Evolutionary conservation across 768 basidiomycete genomes (phyloP).

Genomic region (Mycena leptocephala): DNA sequence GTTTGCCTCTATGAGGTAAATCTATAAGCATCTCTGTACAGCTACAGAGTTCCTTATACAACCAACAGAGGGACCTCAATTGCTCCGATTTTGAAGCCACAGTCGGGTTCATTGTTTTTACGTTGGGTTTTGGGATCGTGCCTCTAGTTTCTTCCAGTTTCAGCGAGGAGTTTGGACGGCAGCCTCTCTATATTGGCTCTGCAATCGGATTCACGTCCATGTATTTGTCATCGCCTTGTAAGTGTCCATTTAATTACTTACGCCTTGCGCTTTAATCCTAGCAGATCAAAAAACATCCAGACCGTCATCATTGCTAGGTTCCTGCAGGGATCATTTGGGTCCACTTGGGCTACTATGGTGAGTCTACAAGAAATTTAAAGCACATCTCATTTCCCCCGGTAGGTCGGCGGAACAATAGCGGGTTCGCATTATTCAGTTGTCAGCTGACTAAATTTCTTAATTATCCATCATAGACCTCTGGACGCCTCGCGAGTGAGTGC

Average conservation of each 20-base stretch:
- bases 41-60: conserved; percentile 44
- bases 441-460: background rate
- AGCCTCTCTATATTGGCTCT: conserved; percentile 71
- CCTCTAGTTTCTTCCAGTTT: conserved; percentile 80
- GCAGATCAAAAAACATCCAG: conserved; percentile 66
- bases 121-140: conserved; percentile 74
- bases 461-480: conserved; percentile 74
- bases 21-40: conserved; percentile 51
- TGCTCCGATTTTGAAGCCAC: conserved; percentile 64
- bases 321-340: conserved; percentile 76
- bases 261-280: background rate
- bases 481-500: conserved; percentile 70
- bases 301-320: conserved; percentile 80
- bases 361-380: background rate
- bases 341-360: conserved; percentile 76
- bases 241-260: conserved; percentile 28
- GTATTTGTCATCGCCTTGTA: conserved; percentile 66
- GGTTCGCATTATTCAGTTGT: conserved; percentile 11
- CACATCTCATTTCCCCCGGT: background rate
- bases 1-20: conserved; percentile 65
- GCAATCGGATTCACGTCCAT: conserved; percentile 65
- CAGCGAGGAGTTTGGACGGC: conserved; percentile 82
- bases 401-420: conserved; percentile 74
- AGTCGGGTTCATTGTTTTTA: conserved; percentile 67
- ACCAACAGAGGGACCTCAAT: conserved; percentile 52